Base-by-base conservation (phyloP, 2,329 filamentous ascomycete genomes). In the Cladobotryum mycophilum region DNA sequence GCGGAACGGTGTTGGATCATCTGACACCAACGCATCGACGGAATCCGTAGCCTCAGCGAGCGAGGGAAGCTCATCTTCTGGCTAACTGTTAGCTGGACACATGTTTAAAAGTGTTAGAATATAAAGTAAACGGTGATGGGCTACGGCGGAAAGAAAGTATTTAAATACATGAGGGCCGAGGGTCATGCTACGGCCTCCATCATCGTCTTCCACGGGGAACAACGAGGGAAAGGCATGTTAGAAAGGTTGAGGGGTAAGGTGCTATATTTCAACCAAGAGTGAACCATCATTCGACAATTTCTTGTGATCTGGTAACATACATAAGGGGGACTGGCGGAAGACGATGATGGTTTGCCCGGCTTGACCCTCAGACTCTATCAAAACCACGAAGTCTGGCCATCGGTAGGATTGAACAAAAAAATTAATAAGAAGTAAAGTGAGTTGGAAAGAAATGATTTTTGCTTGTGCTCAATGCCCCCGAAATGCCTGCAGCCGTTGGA, bases 261-360 rank as follows among this genome's bases (percentile, higher is more conserved):
- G 64, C 61, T 71, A 68, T 70, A 67, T 72, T 72, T 64, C 68
- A 66, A 69, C 66, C 67, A 66, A 64, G 60, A 59, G 61, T 61
- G 61, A 63, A 60, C 61, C 60, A 58, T 56, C 52, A 61, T 61
- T 56, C 56, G 59, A 61, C 59, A 65, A 56, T 58, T 61, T 58
- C 55, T 58, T 59, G 63, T 57, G 64, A 65, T 61, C 58, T 66
- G 69, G 83, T 84, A 84, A 84, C 80, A 76, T 85, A 85, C 82
- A 85, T 81, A 69, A 72, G 70, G 70, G 37, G 63, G 62, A 61
- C 66, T 71, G 70, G 73, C 77, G 75, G 80, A 84, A 82, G 81
- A 84, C 79, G 81, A 84, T 81, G 80, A 82, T 82, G 78, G 80
- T 79, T 78, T 81, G 80, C 79, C 79, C 80, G 76, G 74, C 71